Evolutionary conservation across 2,329 filamentous ascomycete genomes (phyloP).

Genomic region (Cordyceps militaris): DNA sequence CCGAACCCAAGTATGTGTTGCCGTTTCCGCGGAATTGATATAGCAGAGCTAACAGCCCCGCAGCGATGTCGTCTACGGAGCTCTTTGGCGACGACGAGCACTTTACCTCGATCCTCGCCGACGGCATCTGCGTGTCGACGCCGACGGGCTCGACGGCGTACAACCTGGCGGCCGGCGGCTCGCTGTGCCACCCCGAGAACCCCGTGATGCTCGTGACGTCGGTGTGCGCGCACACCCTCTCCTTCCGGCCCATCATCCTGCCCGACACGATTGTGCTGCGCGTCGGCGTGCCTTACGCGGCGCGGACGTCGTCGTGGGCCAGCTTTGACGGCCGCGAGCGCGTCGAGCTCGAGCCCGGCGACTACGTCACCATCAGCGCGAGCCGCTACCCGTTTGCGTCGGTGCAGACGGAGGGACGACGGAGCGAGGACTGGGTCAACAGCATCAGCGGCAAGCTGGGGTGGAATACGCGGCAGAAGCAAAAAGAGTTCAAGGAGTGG

Average conservation of each 20-base stretch:
- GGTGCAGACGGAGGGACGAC: constrained; percentile 61
- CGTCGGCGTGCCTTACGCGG: constrained; percentile 90
- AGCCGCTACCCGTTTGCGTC: constrained; percentile 74
- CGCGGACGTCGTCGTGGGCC: constrained; percentile 86
- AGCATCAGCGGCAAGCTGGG: constrained; percentile 72
- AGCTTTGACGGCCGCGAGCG: constrained; percentile 93
- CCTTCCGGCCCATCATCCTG: constrained; percentile 91
- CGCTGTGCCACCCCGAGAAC: constrained; percentile 91
- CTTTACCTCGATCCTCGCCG: constrained; percentile 87
- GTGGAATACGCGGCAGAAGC: constrained; percentile 74
- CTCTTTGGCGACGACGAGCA: constrained; percentile 93
- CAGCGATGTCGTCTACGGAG: constrained; percentile 85
- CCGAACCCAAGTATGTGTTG: constrained; percentile 73
- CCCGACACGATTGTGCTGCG: constrained; percentile 93
- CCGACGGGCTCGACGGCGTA: constrained; percentile 94
- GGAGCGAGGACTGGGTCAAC: constrained; percentile 75
- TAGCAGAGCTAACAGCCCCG: not conserved
- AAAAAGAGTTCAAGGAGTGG: constrained; percentile 55
- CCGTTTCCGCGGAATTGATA: not conserved
- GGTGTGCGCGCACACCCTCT: constrained; percentile 90
- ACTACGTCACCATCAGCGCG: constrained; percentile 80
- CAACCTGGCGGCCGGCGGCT: constrained; percentile 91
- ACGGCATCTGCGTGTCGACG: constrained; percentile 88
- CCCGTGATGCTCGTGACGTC: constrained; percentile 91
- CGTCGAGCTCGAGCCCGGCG: constrained; percentile 68